A percentile compares a stretch with the other conserved stretches of the same genome.
Conservation (phyloP, 306 rosid genomes). For the Quercus berberidifolia region DNA sequence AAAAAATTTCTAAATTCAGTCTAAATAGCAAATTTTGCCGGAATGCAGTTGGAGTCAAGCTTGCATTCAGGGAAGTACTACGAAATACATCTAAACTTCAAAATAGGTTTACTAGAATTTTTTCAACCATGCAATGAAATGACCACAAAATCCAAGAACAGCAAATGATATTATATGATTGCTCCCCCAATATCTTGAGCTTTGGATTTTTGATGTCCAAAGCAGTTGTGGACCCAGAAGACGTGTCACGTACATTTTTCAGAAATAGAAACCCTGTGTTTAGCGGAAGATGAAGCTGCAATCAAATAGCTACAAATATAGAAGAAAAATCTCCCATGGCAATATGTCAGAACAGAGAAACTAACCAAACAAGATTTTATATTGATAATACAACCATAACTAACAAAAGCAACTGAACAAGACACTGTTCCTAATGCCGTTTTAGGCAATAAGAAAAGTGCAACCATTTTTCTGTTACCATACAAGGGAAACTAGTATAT, state of each 20-base stretch:
- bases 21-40: too few species aligned
- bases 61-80: too few species aligned
- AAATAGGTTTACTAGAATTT: background rate
- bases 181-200: background rate
- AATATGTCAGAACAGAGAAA: background rate
- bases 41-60: too few species aligned
- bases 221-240: background rate
- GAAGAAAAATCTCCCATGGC: background rate
- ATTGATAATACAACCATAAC: background rate
- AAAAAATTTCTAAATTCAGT: too few species aligned
- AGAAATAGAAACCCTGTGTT: background rate
- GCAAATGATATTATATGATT: background rate
- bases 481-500: background rate
- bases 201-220: background rate
- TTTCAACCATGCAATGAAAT: background rate
- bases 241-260: background rate
- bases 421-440: background rate
- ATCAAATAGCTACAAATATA: background rate
- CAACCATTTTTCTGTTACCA: background rate
- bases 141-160: background rate
- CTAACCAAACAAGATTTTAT: background rate
- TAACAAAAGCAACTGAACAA: background rate
- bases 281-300: background rate
- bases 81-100: too few species aligned
- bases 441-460: background rate